Conservation (phyloP, 257 asterid species). For the Solanum dulcamara region DNA sequence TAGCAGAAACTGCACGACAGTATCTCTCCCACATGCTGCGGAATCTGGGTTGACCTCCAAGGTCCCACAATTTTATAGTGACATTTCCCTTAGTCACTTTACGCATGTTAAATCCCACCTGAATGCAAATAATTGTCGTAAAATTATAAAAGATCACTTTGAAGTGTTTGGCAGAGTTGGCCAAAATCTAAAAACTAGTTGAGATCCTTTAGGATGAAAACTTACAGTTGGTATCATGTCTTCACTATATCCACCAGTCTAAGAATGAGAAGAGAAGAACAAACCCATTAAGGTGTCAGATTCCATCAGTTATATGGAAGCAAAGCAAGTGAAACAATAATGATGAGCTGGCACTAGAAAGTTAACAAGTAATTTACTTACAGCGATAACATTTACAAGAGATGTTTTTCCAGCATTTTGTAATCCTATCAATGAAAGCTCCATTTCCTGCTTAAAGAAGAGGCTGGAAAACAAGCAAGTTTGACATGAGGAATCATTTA, state of each 20-base stretch:
- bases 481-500: neutral
- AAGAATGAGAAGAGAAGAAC: constrained; percentile 1
- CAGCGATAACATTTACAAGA: constrained; percentile 91
- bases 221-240: constrained; percentile 99
- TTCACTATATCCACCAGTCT: constrained; percentile 99
- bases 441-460: constrained; percentile 99
- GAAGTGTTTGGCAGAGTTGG: neutral
- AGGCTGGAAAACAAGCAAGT: constrained; percentile 39
- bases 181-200: neutral
- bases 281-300: constrained; percentile 5
- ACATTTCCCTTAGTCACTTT: constrained; percentile 97
- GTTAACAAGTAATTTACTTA: constrained; percentile 28
- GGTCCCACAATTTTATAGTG: constrained; percentile 97
- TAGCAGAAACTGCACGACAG: constrained; percentile 97
- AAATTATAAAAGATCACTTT: neutral
- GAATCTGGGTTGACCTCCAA: constrained; percentile 99
- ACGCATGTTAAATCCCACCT: constrained; percentile 98
- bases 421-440: constrained; percentile 92
- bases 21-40: constrained; percentile 98
- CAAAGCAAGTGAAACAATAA: neutral
- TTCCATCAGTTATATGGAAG: neutral
- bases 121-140: constrained; percentile 7
- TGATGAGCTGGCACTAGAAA: neutral
- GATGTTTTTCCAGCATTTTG: constrained; percentile 99
- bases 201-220: constrained; percentile 6